These are phyloP conservation scores for Xylaria sp. DNA, from an alignment of 2,329 filamentous ascomycete species.

Conservation along the genomic window DNA sequence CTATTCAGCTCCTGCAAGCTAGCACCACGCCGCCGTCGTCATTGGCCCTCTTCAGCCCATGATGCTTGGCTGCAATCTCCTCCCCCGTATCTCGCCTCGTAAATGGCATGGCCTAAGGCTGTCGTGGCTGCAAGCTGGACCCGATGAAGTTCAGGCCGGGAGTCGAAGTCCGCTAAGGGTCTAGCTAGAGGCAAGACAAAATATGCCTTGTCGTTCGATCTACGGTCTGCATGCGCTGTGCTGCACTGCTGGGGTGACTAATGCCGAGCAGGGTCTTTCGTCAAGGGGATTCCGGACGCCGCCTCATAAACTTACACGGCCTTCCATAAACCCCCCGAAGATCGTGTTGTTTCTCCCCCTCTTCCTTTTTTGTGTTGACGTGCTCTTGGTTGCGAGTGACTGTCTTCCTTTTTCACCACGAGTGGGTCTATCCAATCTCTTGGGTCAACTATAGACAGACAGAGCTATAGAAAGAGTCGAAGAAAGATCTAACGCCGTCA, in stretches of 20 bases:
- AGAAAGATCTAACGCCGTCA: slow-evolving; percentile 30
- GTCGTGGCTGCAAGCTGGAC: slow-evolving; percentile 29
- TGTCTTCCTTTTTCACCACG: slow-evolving; percentile 19
- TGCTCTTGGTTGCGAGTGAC: slow-evolving; percentile 20
- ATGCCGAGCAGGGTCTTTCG: slow-evolving; percentile 7
- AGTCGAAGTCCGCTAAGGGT: slow-evolving; percentile 17
- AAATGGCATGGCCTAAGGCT: slow-evolving; percentile 42
- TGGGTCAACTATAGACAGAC: slow-evolving; percentile 13
- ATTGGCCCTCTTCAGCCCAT: slow-evolving; percentile 44
- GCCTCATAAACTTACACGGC: slow-evolving; percentile 33
- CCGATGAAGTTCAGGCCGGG: slow-evolving; percentile 16
- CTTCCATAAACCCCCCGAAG: slow-evolving; percentile 18
- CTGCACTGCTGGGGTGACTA: neutral
- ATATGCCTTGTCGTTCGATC: slow-evolving; percentile 35
- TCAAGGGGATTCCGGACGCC: neutral
- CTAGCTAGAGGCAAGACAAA: slow-evolving; percentile 28
- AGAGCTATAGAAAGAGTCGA: slow-evolving; percentile 27
- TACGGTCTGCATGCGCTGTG: neutral
- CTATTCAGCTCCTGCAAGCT: slow-evolving; percentile 54
- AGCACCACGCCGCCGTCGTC: slow-evolving; percentile 34
- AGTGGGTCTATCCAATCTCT: slow-evolving; percentile 20
- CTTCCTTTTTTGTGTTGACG: slow-evolving; percentile 28
- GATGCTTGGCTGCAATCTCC: slow-evolving; percentile 47
- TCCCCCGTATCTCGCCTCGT: slow-evolving; percentile 29
- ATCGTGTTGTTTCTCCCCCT: slow-evolving; percentile 21